Base-by-base conservation (phyloP, 345 rosid species). In the Dipteronia dyeriana region DNA sequence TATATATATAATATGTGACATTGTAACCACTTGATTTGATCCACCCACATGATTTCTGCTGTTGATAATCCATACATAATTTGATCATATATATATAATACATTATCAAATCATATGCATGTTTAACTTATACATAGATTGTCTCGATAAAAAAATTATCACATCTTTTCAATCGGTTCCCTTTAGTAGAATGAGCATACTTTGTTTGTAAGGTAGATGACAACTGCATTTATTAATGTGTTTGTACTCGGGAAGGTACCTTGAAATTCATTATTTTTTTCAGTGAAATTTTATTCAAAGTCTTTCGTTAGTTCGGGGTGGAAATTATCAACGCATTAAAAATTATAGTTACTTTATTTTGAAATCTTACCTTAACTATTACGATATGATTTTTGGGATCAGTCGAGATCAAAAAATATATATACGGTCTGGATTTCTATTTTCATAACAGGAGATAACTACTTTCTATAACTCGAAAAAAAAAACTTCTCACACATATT, bases 1-100 rank as follows among this genome's bases (percentile, higher is more conserved):
- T 26, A 26, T 26, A 26, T 26, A 17, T 47, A 64, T 31, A 65
- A 53, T 71, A 51, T 60, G 66, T 61, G 78, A 79, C 82, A 59
- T 67, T 66, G 5, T 23, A 78, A 68, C 85, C 2, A 75, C 85
- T 66, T 54, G 82, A 71, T 75, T 79, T 51, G 79, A 75, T 82
- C 4, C 43, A 60, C 47, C 61, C 75, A 71, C 82, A 75, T 20
- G 78, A 71, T 13, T 71, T 51, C 8, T 66, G 38, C 51, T 60
- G 51, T 29, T 31, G n/a, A 75, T 31, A 29, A 75, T 75, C 70
- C 62, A 51, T 51, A 51, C 16, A 51, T 51, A 51, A 49, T 38
- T 38, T 26, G 26, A 26, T 26, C 3, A 31, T 31, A 31, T 31
- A 31, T 31, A 31, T 31, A 31, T 4, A 34, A 34, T 5, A 5